Conservation (phyloP, 2,329 filamentous ascomycete species). For the Penicillium sp. region DNA sequence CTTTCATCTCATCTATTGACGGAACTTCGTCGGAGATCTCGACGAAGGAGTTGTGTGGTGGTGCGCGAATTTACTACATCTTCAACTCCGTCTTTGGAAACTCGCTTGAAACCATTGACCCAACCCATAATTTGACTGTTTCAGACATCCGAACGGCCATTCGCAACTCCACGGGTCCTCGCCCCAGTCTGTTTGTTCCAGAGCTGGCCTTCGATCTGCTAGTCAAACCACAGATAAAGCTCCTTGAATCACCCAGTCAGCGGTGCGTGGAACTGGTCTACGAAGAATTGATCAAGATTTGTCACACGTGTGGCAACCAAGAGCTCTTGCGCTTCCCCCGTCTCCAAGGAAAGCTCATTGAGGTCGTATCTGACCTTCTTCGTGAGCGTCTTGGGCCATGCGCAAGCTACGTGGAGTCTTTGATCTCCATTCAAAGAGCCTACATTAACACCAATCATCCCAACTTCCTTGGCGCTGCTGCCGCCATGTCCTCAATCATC, state of each 20-base stretch:
- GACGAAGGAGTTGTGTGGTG: constrained; percentile 94
- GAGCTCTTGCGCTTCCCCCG: constrained; percentile 90
- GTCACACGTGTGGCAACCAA: constrained; percentile 94
- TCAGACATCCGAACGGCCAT: constrained; percentile 96
- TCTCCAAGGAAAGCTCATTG: constrained; percentile 93
- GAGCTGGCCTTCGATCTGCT: constrained; percentile 97
- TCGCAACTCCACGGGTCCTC: constrained; percentile 93
- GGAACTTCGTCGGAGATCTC: constrained; percentile 98
- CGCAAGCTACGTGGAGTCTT: constrained; percentile 88
- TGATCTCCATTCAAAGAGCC: constrained; percentile 95
- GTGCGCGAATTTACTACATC: constrained; percentile 96
- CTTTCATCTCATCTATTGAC: constrained; percentile 97
- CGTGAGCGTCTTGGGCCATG: constrained; percentile 88
- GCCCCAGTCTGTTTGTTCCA: constrained; percentile 93
- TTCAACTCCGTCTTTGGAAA: constrained; percentile 99
- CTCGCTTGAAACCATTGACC: constrained; percentile 92
- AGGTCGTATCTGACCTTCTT: constrained; percentile 93
- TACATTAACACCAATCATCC: constrained; percentile 99
- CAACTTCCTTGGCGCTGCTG: constrained; percentile 94
- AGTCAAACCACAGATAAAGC: constrained; percentile 97
- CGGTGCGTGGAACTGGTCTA: constrained; percentile 97
- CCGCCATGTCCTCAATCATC: constrained; percentile 96
- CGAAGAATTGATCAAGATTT: constrained; percentile 98
- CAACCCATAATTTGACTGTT: constrained; percentile 90
- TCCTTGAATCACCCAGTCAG: constrained; percentile 91